These are phyloP conservation scores for Volvariella volvacea DNA, from an alignment of 1,284 basidiomycete species.

Conservation along the genomic window DNA sequence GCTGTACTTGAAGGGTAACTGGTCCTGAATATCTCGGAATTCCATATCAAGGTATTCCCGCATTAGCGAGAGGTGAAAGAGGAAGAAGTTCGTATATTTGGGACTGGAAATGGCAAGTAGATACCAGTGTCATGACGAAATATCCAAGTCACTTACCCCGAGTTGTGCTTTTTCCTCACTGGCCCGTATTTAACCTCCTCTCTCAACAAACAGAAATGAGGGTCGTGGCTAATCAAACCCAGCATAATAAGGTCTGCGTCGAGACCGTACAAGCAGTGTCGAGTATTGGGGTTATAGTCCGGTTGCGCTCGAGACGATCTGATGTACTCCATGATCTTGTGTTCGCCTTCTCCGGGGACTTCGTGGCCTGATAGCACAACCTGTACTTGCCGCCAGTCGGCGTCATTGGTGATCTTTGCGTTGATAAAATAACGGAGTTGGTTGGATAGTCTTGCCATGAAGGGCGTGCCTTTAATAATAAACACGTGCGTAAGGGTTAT, in stretches of 20 bases:
- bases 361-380: constrained; percentile 98
- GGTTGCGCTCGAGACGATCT: constrained; percentile 91
- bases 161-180: constrained; percentile 63
- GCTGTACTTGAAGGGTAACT: constrained; percentile 43
- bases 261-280: constrained; percentile 97
- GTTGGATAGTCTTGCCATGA: constrained; percentile 88
- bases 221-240: constrained; percentile 94
- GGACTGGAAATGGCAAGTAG: constrained; percentile 40
- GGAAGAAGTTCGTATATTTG: constrained; percentile 89
- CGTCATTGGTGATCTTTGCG: constrained; percentile 94
- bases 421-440: constrained; percentile 96
- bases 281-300: constrained; percentile 87
- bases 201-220: constrained; percentile 94
- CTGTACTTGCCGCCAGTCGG: constrained; percentile 88
- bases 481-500: no score
- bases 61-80: constrained; percentile 91
- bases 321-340: constrained; percentile 99
- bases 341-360: constrained; percentile 97
- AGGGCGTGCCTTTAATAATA: constrained; percentile 75
- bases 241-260: constrained; percentile 99
- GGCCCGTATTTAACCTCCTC: constrained; percentile 99
- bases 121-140: background rate
- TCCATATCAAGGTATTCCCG: constrained; percentile 97
- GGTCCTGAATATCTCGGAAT: constrained; percentile 63
- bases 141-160: constrained; percentile 41